Evolutionary conservation across 768 basidiomycete genomes (phyloP).

Genomic region (Mycena indigotica): DNA sequence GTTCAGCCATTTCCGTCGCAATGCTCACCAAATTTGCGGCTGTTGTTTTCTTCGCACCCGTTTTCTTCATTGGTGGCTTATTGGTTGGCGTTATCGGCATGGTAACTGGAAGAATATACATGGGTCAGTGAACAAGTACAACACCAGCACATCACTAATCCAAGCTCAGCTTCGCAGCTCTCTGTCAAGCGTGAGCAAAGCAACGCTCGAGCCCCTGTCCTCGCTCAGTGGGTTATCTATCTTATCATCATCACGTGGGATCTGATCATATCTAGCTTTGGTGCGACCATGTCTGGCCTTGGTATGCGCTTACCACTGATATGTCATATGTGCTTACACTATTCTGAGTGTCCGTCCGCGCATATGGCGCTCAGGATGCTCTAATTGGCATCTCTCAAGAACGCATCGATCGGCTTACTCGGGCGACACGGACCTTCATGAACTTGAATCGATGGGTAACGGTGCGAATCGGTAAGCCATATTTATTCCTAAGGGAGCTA

Average conservation of each 20-base stretch:
- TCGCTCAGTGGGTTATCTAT: slow-evolving; percentile 43
- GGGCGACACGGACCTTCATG: slow-evolving; percentile 37
- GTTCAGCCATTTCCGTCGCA: slow-evolving; percentile 32
- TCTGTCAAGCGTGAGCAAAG: slow-evolving; percentile 52
- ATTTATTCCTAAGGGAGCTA: too few species aligned
- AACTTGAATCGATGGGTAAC: slow-evolving; percentile 39
- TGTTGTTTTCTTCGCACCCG: slow-evolving; percentile 46
- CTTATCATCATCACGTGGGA: slow-evolving; percentile 29
- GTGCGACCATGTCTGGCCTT: slow-evolving; percentile 61
- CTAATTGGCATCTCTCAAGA: slow-evolving; percentile 37
- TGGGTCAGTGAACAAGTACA: slow-evolving; percentile 23
- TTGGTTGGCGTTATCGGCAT: slow-evolving; percentile 45
- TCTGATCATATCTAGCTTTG: slow-evolving; percentile 36
- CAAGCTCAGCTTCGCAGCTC: slow-evolving; percentile 40
- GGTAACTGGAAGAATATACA: slow-evolving; percentile 46
- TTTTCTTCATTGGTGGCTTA: slow-evolving; percentile 50
- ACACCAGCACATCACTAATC: not conserved
- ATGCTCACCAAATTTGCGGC: slow-evolving; percentile 48
- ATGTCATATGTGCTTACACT: not conserved
- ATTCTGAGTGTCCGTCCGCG: slow-evolving; percentile 41
- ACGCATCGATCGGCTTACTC: slow-evolving; percentile 37
- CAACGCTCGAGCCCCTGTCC: slow-evolving; percentile 38
- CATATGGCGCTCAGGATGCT: slow-evolving; percentile 50
- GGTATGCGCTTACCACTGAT: slow-evolving; percentile 30
- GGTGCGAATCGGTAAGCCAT: slow-evolving; percentile 31